Base-by-base conservation (phyloP, 495 filamentous ascomycete genomes). In the Aspergillus ostianus region DNA sequence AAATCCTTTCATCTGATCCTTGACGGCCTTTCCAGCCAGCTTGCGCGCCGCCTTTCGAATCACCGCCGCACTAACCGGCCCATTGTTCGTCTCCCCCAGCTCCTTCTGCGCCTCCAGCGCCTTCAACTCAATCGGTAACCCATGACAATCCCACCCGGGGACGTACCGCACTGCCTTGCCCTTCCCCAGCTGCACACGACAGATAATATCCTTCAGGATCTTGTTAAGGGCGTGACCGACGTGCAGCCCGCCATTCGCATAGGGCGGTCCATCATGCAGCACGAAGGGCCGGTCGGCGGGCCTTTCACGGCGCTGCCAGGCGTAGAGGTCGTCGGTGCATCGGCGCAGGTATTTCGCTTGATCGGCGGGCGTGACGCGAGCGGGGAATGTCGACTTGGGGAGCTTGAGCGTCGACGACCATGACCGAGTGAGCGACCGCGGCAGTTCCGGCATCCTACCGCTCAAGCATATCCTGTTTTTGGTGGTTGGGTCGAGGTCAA, bases 201-300 rank as follows among this genome's bases (percentile, higher is more conserved):
- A 82, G 53, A 96, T 87, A 52, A 97, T 89, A 70, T 99, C 94
- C 80, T 99, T 99, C 51, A 96, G 75, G 58, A 98, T 89, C 71
- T 99, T 99, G 73, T 99, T 99, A 55, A 99, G 77, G 27, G 94
- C 95, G 81, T 99, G 94, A n/a, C 94, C 94, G 61, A 96, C 84
- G 70, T 99, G 94, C 3, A 99, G 80, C n/a, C 78, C 81, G 30
- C 95, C 94, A 70, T 99, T 99, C 51, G 94, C 94, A 70, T 98
- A 99, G 0, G 95, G 94, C 1, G 94, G 94, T 0, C 94, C 94
- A 86, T 99, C 94, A 73, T 98, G 93, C 12, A 99, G 80, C 12
- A 92, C 77, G 65, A 97, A 98, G 12, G 80, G 74, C 51, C 83
- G 72, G 44, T 82, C 72, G 51, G 77, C 78, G 51, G 85, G 80